Conservation (phyloP, 306 rosid species). For the Fragaria nilgerrensis region DNA sequence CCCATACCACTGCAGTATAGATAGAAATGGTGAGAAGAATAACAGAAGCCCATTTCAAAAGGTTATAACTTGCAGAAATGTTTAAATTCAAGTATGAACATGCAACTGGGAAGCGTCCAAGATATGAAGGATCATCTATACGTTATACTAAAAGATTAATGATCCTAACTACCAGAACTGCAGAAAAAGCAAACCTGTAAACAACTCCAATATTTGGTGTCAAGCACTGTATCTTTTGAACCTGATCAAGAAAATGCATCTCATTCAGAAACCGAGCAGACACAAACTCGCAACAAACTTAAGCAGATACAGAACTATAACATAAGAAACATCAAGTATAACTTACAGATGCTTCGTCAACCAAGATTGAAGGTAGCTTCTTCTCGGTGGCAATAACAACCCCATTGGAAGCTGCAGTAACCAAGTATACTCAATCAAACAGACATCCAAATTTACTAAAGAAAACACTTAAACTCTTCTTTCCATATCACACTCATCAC, state of each 20-base stretch:
- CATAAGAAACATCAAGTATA: constrained; percentile 1
- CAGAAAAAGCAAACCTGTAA: constrained; percentile 58
- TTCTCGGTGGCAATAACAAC: constrained; percentile 96
- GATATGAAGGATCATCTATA: background rate
- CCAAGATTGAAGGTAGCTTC: constrained; percentile 93
- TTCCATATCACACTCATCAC: background rate
- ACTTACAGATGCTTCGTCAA: constrained; percentile 87
- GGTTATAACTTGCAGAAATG: background rate
- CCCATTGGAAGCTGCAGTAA: constrained; percentile 83
- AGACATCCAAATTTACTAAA: background rate
- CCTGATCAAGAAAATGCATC: constrained; percentile 43
- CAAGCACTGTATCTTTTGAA: constrained; percentile 78
- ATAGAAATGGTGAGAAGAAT: constrained; percentile 3
- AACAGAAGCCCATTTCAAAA: background rate
- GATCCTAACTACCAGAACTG: background rate
- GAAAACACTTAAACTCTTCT: background rate
- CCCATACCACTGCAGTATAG: constrained; percentile 80
- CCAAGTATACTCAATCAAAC: constrained; percentile 17
- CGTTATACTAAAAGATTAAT: background rate
- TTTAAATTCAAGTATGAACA: background rate
- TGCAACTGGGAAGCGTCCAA: background rate
- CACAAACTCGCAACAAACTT: background rate
- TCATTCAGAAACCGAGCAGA: background rate
- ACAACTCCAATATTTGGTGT: constrained; percentile 96
- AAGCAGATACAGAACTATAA: background rate